These are phyloP conservation scores for Coemansia sp. DNA, from an alignment of 192 early-diverging fungal species.

Conservation along the genomic window DNA sequence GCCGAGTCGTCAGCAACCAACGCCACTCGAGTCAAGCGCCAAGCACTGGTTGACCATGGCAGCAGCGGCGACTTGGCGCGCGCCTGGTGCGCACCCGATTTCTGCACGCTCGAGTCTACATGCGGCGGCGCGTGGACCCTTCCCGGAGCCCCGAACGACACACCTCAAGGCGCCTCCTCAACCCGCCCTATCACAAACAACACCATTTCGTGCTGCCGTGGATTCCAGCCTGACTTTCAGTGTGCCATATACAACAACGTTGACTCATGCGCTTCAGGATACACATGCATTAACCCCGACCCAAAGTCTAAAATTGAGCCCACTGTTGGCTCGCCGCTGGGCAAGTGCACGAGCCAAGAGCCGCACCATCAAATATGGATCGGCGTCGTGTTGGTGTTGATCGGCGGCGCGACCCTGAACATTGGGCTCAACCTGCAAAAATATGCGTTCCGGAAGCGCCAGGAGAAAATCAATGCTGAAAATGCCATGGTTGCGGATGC, in stretches of 20 bases:
- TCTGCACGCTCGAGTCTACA: constrained; percentile 61
- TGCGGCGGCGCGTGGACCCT: constrained; percentile 65
- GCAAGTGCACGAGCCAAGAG: constrained; percentile 53
- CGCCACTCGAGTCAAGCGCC: background rate
- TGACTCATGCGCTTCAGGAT: constrained; percentile 54
- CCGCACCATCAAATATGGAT: constrained; percentile 65
- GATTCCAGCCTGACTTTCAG: constrained; percentile 33
- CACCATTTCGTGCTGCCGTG: constrained; percentile 57
- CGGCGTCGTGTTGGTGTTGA: constrained; percentile 67
- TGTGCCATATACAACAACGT: constrained; percentile 57
- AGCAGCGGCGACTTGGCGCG: background rate
- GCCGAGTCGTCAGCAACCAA: background rate
- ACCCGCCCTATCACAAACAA: constrained; percentile 21
- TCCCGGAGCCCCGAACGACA: constrained; percentile 36
- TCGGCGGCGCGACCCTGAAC: constrained; percentile 67
- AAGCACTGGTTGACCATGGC: constrained; percentile 13
- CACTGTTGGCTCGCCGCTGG: constrained; percentile 19
- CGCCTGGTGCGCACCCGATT: constrained; percentile 49
- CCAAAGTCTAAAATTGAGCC: background rate
- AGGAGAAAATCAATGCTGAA: constrained; percentile 41
- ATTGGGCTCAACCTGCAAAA: constrained; percentile 83
- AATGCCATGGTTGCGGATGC: background rate
- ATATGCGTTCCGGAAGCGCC: constrained; percentile 67
- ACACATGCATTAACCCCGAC: constrained; percentile 23
- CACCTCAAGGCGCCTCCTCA: constrained; percentile 32